phyloP scores from a whole-genome alignment of 495 filamentous ascomycete species.

The Pyrenula massariospora region DNA sequence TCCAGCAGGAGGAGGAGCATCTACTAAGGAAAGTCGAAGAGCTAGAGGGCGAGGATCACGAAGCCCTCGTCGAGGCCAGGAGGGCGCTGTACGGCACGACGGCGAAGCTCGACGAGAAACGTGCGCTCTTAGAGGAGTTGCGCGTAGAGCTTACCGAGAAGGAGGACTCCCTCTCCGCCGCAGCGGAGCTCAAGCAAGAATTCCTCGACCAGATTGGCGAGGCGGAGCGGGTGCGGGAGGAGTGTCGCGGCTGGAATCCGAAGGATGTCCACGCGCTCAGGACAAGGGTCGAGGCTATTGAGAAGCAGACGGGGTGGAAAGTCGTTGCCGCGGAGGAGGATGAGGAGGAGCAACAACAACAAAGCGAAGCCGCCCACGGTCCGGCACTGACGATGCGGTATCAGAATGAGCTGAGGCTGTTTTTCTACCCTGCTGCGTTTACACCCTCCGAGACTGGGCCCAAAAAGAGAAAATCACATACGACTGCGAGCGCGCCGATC shows the following conservation, averaged over 20 bases:
- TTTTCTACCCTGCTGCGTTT: slow-evolving; percentile 59
- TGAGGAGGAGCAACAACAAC: slow-evolving; percentile 4
- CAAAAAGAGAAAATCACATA: slow-evolving; percentile 30
- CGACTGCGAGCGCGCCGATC: slow-evolving; percentile 41
- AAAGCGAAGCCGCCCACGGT: slow-evolving; percentile 15
- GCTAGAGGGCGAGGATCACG: slow-evolving; percentile 65
- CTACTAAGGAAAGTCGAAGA: slow-evolving; percentile 63
- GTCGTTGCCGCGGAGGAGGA: slow-evolving; percentile 48
- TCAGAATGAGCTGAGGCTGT: slow-evolving; percentile 60
- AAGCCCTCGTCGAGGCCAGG: slow-evolving; percentile 58
- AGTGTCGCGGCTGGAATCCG: slow-evolving; percentile 80
- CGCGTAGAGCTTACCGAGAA: slow-evolving; percentile 50
- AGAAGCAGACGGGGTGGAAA: slow-evolving; percentile 64
- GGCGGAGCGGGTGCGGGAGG: slow-evolving; percentile 72
- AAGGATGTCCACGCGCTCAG: slow-evolving; percentile 65
- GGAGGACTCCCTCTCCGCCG: slow-evolving; percentile 44
- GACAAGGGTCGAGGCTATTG: slow-evolving; percentile 58
- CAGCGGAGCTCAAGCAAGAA: slow-evolving; percentile 52
- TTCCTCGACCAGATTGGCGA: slow-evolving; percentile 64
- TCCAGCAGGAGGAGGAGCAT: slow-evolving; percentile 47
- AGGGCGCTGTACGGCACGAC: slow-evolving; percentile 53
- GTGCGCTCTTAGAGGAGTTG: slow-evolving; percentile 48
- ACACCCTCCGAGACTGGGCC: slow-evolving; percentile 9
- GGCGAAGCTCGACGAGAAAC: slow-evolving; percentile 56
- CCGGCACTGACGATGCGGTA: slow-evolving; percentile 69